These are phyloP conservation scores for Phoma sp. DNA, from an alignment of 2,329 filamentous ascomycete genomes.

Conservation along the genomic window DNA sequence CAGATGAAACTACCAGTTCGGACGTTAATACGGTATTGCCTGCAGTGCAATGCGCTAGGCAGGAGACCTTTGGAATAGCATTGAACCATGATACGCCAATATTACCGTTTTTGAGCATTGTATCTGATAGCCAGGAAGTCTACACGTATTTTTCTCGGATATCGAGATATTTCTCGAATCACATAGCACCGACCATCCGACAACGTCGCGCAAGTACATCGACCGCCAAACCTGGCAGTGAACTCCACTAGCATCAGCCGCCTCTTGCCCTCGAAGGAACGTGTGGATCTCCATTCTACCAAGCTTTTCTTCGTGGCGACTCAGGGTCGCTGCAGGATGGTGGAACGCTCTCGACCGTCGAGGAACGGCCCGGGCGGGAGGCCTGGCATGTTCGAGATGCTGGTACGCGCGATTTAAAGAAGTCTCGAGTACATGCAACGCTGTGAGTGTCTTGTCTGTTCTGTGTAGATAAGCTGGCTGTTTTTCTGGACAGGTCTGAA, in stretches of 20 bases:
- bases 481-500: too few species aligned
- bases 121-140: neutral
- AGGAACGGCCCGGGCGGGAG: slow-evolving; percentile 14
- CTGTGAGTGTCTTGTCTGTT: too few species aligned
- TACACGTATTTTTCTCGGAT: too few species aligned
- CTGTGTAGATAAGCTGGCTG: too few species aligned
- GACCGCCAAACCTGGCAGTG: neutral
- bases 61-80: neutral
- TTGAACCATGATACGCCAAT: too few species aligned
- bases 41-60: neutral
- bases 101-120: neutral
- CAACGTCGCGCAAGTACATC: neutral
- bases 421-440: neutral
- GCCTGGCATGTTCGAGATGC: slow-evolving; percentile 5
- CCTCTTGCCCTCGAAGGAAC: neutral
- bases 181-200: too few species aligned
- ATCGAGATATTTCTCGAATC: too few species aligned
- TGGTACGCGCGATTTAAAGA: neutral
- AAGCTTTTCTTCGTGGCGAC: neutral
- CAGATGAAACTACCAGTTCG: neutral
- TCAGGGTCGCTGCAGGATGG: neutral
- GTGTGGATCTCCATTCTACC: neutral
- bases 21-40: neutral
- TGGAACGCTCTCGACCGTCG: slow-evolving; percentile 7
- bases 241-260: neutral